Evolutionary conservation across 768 basidiomycete species (phyloP).

Genomic region (Amanita jacksonii): DNA sequence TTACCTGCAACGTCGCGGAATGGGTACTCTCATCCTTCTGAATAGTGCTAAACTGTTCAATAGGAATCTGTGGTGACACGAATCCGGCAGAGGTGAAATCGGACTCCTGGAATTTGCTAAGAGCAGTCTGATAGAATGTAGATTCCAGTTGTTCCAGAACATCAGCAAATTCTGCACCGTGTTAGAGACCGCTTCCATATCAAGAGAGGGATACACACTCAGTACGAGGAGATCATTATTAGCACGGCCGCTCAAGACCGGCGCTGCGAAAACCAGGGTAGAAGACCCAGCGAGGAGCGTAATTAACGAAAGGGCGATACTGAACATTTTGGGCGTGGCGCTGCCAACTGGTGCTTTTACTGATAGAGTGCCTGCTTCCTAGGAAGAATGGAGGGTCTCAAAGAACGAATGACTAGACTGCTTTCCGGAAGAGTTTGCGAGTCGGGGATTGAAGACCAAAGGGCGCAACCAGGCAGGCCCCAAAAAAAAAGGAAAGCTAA

Average conservation of each 20-base stretch:
- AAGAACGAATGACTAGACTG: not conserved
- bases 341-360: conserved; percentile 15
- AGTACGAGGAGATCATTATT: conserved; percentile 33
- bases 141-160: conserved; percentile 69
- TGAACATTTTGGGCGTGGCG: conserved; percentile 33
- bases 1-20: conserved; percentile 41
- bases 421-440: conserved; percentile 17
- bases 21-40: conserved; percentile 56
- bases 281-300: conserved; percentile 33
- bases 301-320: conserved; percentile 18
- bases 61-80: conserved; percentile 38
- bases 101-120: conserved; percentile 50
- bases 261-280: conserved; percentile 39
- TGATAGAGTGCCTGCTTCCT: conserved; percentile 10
- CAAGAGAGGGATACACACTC: conserved; percentile 1
- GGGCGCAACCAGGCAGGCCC: conserved; percentile 70
- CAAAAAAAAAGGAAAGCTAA: conserved; percentile 22
- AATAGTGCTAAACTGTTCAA: conserved; percentile 54
- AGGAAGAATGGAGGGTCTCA: not conserved
- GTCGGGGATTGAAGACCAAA: conserved; percentile 31
- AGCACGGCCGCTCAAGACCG: conserved; percentile 32
- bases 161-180: conserved; percentile 57
- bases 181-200: too few species aligned
- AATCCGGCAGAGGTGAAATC: conserved; percentile 66
- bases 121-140: conserved; percentile 56